Evolutionary conservation across 345 rosid genomes (phyloP), one percentile per base, ranked within the genome.

Genomic region (Gossypium raimondii): DNA sequence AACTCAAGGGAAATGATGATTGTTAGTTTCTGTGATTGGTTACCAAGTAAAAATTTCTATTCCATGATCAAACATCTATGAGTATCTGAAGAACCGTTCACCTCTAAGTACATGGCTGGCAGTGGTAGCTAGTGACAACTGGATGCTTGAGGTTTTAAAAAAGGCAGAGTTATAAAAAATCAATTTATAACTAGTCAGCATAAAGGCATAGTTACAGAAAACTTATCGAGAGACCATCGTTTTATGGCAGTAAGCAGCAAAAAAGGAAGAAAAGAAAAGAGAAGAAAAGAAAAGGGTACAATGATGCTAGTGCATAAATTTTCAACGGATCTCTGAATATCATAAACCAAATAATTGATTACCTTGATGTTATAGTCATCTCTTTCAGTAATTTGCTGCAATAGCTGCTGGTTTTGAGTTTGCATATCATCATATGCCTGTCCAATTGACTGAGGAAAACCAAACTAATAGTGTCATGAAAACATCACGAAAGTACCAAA

Each of bases 281-380:
- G 38, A 34, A 22, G 22, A 22, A 22, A 34, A 34, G 7, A 47
- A 47, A 47, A 62, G 17, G 16, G 14, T 38, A 38, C 38, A 38
- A 3, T 38, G 24, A 63, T 38, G 41, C 8, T 38, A 63, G 10
- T 8, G 3, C 8, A 17, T 34, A 45, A 48, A 53, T 16, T 22
- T 67, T 25, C 38, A 67, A 48, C 1, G 24, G 45, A n/a, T 38
- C 47, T n/a, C 73, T 2, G 44, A 51, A 9, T 69, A 51, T 16
- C 45, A 38, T 27, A 69, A 27, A 69, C 44, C 60, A 51, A 34
- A 66, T 63, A 34, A 78, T n/a, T 45, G 75, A 51, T 80, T 70
- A 94, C 99, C 98, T 95, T 95, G 71, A 91, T 91, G 81, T 95
- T 95, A 83, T 95, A 95, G 79, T 95, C 99, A 88, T 95, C 98